Conservation (phyloP, 1,284 basidiomycete genomes). For the Ustilago vetiveriae region DNA sequence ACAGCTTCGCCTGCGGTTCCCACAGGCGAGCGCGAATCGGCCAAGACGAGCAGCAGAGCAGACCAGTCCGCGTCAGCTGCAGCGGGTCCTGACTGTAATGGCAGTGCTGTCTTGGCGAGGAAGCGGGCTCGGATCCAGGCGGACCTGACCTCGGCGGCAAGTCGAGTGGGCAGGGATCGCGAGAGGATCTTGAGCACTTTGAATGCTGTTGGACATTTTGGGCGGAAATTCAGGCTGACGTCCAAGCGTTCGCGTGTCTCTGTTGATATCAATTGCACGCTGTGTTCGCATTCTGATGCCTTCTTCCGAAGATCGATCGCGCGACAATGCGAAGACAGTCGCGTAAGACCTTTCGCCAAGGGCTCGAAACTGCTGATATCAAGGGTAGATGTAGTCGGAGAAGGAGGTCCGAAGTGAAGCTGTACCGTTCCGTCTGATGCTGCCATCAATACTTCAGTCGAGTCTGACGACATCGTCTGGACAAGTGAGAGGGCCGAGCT, state of each 20-base stretch:
- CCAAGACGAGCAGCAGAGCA: slow-evolving; percentile 5
- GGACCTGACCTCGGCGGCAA: slow-evolving; percentile 12
- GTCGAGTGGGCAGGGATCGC: slow-evolving; percentile 5
- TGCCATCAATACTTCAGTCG: slow-evolving; percentile 17
- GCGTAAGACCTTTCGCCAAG: not conserved
- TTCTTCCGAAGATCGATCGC: not conserved
- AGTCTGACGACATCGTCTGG: slow-evolving; percentile 3
- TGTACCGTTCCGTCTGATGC: slow-evolving; percentile 1
- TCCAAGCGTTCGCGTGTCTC: not conserved
- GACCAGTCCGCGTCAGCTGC: slow-evolving; percentile 20
- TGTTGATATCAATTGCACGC: slow-evolving; percentile 4
- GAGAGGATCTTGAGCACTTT: slow-evolving; percentile 9
- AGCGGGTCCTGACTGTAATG: slow-evolving; percentile 1
- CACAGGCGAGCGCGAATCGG: not conserved
- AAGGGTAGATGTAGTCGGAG: slow-evolving; percentile 4
- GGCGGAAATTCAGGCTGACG: slow-evolving; percentile 15
- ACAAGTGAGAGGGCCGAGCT: slow-evolving; percentile 6
- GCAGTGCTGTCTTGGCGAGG: not conserved
- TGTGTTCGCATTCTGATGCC: not conserved
- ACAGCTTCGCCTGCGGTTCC: not conserved
- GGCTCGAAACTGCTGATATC: slow-evolving; percentile 20
- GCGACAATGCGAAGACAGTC: not conserved
- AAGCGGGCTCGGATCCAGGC: slow-evolving; percentile 26
- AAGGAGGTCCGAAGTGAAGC: slow-evolving; percentile 36
- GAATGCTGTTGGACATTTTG: slow-evolving; percentile 12